Conservation (phyloP, 495 filamentous ascomycete genomes). For the Hyaloscypha finlandica region DNA sequence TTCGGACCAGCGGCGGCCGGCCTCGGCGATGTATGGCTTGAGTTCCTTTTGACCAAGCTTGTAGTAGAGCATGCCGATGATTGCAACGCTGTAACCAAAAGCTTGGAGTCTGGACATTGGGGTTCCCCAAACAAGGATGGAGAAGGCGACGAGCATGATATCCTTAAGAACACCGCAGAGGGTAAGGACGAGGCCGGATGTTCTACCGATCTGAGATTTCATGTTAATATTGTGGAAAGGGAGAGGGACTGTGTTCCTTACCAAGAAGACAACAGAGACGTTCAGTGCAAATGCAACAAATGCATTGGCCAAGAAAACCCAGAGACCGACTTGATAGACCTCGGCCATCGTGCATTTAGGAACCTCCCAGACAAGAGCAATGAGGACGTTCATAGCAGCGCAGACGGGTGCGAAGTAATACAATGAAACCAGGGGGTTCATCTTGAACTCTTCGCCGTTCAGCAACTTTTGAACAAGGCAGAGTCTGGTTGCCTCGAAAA, state of each 20-base stretch:
- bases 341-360: slow-evolving; percentile 70
- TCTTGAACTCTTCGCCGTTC: slow-evolving; percentile 90
- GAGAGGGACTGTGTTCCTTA: slow-evolving; percentile 50
- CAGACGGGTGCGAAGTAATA: slow-evolving; percentile 97
- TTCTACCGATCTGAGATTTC: slow-evolving; percentile 84
- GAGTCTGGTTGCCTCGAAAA: slow-evolving; percentile 88
- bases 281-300: slow-evolving; percentile 85
- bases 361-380: slow-evolving; percentile 78
- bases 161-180: slow-evolving; percentile 98
- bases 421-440: slow-evolving; percentile 93
- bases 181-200: slow-evolving; percentile 92
- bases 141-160: slow-evolving; percentile 87
- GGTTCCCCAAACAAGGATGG: slow-evolving; percentile 87
- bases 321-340: slow-evolving; percentile 72
- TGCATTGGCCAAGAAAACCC: slow-evolving; percentile 78
- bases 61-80: slow-evolving; percentile 92
- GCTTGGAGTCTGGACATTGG: slow-evolving; percentile 80
- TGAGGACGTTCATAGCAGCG: slow-evolving; percentile 81
- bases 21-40: slow-evolving; percentile 73
- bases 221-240: slow-evolving; percentile 14
- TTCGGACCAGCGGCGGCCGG: slow-evolving; percentile 77
- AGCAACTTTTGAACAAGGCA: slow-evolving; percentile 90
- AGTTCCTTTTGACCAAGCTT: slow-evolving; percentile 89
- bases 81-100: slow-evolving; percentile 92
- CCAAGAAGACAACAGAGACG: slow-evolving; percentile 91